Percentiles rank a stretch among this genome's conserved stretches.
Evolutionary conservation across 1,139 yeast genomes (phyloP).

Genomic region (Pichia sp.): DNA sequence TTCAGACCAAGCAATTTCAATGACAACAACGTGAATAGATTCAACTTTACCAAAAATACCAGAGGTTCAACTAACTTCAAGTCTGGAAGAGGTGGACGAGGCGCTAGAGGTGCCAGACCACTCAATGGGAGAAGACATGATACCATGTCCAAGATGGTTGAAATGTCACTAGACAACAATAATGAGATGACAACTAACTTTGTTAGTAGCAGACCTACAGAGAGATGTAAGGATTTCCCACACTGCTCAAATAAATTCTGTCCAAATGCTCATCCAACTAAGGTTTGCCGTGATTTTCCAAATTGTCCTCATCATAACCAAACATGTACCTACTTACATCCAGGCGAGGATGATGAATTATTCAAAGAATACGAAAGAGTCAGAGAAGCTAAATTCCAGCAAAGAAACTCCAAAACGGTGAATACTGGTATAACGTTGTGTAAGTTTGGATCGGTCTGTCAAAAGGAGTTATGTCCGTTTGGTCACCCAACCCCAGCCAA

Average conservation of each 20-base stretch:
- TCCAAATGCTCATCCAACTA: slow-evolving; percentile 74
- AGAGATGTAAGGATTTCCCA: slow-evolving; percentile 77
- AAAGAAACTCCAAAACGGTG: slow-evolving; percentile 23
- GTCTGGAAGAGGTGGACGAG: slow-evolving; percentile 12
- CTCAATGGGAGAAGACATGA: slow-evolving; percentile 10
- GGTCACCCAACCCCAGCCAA: slow-evolving; percentile 92
- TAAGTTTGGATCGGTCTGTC: slow-evolving; percentile 70
- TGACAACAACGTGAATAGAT: slow-evolving; percentile 3
- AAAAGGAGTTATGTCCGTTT: slow-evolving; percentile 75
- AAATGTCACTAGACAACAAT: slow-evolving; percentile 30
- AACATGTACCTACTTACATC: slow-evolving; percentile 77
- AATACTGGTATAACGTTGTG: slow-evolving; percentile 54
- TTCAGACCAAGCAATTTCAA: slow-evolving; percentile 3
- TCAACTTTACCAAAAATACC: slow-evolving; percentile 11
- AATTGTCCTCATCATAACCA: slow-evolving; percentile 77
- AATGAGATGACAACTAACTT: slow-evolving; percentile 23
- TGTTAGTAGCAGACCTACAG: slow-evolving; percentile 42
- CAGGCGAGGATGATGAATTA: slow-evolving; percentile 73
- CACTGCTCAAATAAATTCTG: slow-evolving; percentile 67
- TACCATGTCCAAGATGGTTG: slow-evolving; percentile 30
- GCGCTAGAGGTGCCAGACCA: slow-evolving; percentile 4
- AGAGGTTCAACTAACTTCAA: slow-evolving; percentile 8
- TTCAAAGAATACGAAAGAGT: slow-evolving; percentile 62
- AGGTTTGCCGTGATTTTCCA: slow-evolving; percentile 70
- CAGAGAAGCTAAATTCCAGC: slow-evolving; percentile 39